phyloP scores from a whole-genome alignment of 495 filamentous ascomycete genomes.

The Penicillium bovifimosum region DNA sequence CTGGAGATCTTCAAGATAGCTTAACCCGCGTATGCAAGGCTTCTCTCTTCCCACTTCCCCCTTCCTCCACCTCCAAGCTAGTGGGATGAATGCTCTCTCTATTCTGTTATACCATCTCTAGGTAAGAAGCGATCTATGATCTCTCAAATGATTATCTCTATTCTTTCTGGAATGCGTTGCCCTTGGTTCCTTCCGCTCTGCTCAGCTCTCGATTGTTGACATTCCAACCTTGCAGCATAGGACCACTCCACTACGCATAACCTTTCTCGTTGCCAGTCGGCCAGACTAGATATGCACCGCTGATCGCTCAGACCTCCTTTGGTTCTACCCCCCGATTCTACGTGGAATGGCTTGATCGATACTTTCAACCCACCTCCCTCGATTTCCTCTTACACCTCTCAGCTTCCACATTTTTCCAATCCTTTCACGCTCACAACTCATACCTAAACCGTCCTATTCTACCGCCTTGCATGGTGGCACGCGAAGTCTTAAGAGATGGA shows the following conservation, averaged over 20 bases:
- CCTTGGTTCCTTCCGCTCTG: not conserved
- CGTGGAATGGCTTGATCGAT: constrained; percentile 14
- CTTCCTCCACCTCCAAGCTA: constrained; percentile 17
- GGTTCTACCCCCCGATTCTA: constrained; percentile 6
- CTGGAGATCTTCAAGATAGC: constrained; percentile 31
- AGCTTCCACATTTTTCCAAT: not conserved
- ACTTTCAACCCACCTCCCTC: not conserved
- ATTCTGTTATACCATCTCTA: constrained; percentile 3
- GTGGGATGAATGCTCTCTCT: constrained; percentile 10
- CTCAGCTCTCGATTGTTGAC: constrained; percentile 13
- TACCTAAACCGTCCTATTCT: not conserved
- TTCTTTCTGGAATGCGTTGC: not conserved
- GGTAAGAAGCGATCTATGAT: constrained; percentile 14
- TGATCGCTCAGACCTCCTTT: constrained; percentile 9
- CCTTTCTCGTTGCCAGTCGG: constrained; percentile 23
- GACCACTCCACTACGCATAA: constrained; percentile 22
- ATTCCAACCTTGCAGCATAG: constrained; percentile 25
- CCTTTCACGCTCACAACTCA: too few species aligned
- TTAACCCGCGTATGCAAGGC: constrained; percentile 41
- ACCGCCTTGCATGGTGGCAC: constrained; percentile 28
- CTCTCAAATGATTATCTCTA: not conserved
- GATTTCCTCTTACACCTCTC: not conserved
- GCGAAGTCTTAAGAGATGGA: constrained; percentile 38
- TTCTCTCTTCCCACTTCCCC: constrained; percentile 20
- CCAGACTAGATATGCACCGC: constrained; percentile 19